phyloP scores from a whole-genome alignment of 106 monocot genomes.

The Iris macrosiphon region DNA sequence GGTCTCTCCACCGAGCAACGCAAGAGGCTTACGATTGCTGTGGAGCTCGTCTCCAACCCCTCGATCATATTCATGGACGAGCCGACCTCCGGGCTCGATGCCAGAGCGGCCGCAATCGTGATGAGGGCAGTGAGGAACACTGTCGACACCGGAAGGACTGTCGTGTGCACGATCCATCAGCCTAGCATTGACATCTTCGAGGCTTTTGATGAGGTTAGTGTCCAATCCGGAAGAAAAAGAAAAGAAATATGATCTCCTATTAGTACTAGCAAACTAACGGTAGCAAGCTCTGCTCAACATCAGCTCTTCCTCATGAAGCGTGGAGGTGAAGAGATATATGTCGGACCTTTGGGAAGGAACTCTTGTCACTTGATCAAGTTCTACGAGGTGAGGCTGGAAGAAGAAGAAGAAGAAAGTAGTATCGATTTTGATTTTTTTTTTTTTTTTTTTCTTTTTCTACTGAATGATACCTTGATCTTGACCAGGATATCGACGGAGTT shows the following conservation, averaged over 20 bases:
- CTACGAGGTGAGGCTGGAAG: conserved; percentile 44
- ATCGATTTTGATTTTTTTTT: too few relatives aligned
- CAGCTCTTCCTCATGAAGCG: conserved; percentile 28
- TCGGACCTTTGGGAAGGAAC: conserved; percentile 46
- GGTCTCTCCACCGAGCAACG: conserved; percentile 24
- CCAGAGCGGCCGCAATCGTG: conserved; percentile 18
- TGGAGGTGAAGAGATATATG: conserved; percentile 68
- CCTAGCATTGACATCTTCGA: conserved; percentile 29
- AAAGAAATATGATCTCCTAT: too few relatives aligned
- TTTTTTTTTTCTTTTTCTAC: background rate
- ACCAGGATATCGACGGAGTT: conserved; percentile 38
- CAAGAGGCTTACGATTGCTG: conserved; percentile 20
- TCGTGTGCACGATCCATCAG: conserved; percentile 28
- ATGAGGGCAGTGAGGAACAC: conserved; percentile 28
- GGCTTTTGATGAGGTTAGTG: conserved; percentile 20
- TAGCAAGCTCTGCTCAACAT: background rate
- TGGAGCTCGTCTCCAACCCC: conserved; percentile 26
- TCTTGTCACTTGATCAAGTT: conserved; percentile 54
- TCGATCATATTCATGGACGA: conserved; percentile 30
- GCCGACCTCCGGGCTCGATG: conserved; percentile 22
- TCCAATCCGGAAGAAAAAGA: background rate
- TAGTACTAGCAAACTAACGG: too few relatives aligned
- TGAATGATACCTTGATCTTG: background rate
- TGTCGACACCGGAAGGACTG: conserved; percentile 19
- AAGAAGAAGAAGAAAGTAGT: background rate